These are phyloP conservation scores for Entomophthora muscae DNA, from an alignment of 371 early-diverging fungal genomes.

Conservation along the genomic window DNA sequence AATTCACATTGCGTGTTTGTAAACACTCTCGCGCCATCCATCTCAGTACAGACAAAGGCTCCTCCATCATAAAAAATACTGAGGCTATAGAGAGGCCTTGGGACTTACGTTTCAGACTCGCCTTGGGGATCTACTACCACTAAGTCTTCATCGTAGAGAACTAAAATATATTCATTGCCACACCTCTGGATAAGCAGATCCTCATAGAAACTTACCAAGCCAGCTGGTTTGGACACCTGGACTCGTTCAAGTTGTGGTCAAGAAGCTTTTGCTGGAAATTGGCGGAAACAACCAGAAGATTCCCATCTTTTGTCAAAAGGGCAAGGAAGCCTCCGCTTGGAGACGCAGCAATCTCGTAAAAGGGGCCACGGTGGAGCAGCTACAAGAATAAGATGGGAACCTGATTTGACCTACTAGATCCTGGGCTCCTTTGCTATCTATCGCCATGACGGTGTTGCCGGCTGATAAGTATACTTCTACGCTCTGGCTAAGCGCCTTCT, in stretches of 20 bases:
- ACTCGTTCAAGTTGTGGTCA: slow-evolving; percentile 30
- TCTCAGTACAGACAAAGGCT: slow-evolving; percentile 65
- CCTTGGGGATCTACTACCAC: slow-evolving; percentile 88
- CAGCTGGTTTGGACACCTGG: background rate
- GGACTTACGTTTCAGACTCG: slow-evolving; percentile 54
- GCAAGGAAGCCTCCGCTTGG: slow-evolving; percentile 87
- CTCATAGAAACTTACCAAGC: background rate
- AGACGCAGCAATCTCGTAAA: slow-evolving; percentile 67
- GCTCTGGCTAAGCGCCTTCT: slow-evolving; percentile 67
- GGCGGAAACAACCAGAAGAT: slow-evolving; percentile 83
- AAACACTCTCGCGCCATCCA: slow-evolving; percentile 86
- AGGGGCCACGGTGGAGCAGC: slow-evolving; percentile 78
- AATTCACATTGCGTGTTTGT: slow-evolving; percentile 66
- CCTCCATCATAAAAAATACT: slow-evolving; percentile 58
- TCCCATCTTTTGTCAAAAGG: slow-evolving; percentile 57
- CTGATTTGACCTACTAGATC: slow-evolving; percentile 51
- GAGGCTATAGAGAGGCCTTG: background rate
- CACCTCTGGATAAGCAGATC: slow-evolving; percentile 35
- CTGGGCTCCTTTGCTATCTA: slow-evolving; percentile 60
- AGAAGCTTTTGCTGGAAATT: slow-evolving; percentile 87
- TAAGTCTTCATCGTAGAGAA: slow-evolving; percentile 65
- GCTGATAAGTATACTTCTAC: slow-evolving; percentile 74
- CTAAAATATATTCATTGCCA: slow-evolving; percentile 83
- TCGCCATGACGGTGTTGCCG: slow-evolving; percentile 52
- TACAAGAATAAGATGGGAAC: slow-evolving; percentile 13